These are phyloP conservation scores for Bassia scoparia DNA, from an alignment of 148 eudicot genomes.

Conservation along the genomic window DNA sequence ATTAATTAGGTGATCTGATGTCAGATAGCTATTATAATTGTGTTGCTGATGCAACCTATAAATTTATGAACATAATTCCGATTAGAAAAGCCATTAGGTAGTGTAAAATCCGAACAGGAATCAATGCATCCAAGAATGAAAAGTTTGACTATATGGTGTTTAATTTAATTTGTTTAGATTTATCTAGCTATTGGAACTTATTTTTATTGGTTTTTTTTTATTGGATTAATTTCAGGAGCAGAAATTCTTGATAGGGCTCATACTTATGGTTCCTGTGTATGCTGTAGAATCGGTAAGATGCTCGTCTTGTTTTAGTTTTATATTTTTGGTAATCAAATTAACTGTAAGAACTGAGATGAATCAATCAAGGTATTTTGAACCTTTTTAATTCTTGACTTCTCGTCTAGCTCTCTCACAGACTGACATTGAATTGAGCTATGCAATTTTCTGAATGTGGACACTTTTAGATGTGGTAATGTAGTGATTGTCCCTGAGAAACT, in stretches of 20 bases:
- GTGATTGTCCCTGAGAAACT: background rate
- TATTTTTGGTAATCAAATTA: constrained; percentile 1
- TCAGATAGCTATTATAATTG: background rate
- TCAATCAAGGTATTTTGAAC: too few species aligned
- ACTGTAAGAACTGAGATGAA: background rate
- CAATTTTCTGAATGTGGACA: background rate
- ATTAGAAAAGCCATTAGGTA: background rate
- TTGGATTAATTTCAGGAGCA: constrained; percentile 71
- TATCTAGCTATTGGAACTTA: background rate
- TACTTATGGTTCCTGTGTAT: constrained; percentile 98
- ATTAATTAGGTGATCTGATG: background rate
- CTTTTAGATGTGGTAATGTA: background rate
- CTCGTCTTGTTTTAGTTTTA: constrained; percentile 9
- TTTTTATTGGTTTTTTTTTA: background rate
- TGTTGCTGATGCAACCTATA: background rate
- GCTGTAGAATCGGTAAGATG: constrained; percentile 84
- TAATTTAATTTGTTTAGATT: background rate
- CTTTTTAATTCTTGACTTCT: background rate
- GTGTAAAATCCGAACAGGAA: background rate
- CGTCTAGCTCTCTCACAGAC: background rate
- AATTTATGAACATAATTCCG: background rate
- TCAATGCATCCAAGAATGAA: background rate
- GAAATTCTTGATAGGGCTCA: constrained; percentile 88
- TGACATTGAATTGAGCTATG: background rate
- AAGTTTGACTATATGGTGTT: background rate